Percentiles rank a stretch among this genome's conserved stretches.
These are phyloP conservation scores for Populus davidiana DNA, from an alignment of 345 rosid species.

Conservation along the genomic window DNA sequence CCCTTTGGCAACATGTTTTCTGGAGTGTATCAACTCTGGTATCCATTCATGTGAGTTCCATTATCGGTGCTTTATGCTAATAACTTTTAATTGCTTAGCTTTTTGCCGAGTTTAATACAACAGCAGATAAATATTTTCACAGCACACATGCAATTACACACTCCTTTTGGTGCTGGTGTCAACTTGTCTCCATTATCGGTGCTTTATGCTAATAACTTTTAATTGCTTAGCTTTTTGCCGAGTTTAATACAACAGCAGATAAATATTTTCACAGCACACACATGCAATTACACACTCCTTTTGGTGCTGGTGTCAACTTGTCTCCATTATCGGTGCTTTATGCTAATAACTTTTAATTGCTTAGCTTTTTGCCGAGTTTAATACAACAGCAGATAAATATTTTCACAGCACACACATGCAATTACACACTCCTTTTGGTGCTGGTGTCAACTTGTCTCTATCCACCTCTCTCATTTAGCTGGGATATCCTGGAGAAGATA, in stretches of 20 bases:
- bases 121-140: neutral
- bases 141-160: neutral
- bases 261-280: neutral
- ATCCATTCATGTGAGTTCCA: constrained; percentile 60
- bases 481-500: neutral
- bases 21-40: constrained; percentile 68
- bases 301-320: too few relatives aligned
- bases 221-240: neutral
- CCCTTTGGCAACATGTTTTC: constrained; percentile 73
- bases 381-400: neutral
- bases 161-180: neutral
- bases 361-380: neutral
- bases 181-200: too few relatives aligned
- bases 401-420: neutral
- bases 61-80: too few relatives aligned
- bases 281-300: neutral
- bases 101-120: neutral
- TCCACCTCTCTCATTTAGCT: neutral
- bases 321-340: neutral
- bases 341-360: neutral
- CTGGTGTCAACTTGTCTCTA: neutral
- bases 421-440: neutral
- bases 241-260: neutral
- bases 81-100: neutral
- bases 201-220: neutral